Conservation (phyloP, 148 eudicot genomes). For the Spergularia bocconei region DNA sequence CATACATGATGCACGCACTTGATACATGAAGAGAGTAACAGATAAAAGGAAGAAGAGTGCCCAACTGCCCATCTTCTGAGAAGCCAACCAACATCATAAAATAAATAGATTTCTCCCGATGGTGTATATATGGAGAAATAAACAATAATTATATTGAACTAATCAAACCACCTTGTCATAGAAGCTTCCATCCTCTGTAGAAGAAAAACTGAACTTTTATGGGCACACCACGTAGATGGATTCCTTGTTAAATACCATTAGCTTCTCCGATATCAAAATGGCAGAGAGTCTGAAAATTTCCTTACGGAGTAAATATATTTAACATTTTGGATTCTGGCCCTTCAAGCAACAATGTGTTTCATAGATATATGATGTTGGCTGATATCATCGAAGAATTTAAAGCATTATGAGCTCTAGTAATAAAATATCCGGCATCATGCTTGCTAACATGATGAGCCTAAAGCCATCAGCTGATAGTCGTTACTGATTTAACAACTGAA, state of each 20-base stretch:
- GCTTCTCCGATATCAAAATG: slow-evolving; percentile 37
- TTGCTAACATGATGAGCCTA: slow-evolving; percentile 40
- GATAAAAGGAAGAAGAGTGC: slow-evolving; percentile 38
- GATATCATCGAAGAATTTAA: slow-evolving; percentile 38
- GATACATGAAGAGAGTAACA: slow-evolving; percentile 39
- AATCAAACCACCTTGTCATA: slow-evolving; percentile 26
- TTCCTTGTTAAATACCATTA: slow-evolving; percentile 35
- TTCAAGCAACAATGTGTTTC: slow-evolving; percentile 41
- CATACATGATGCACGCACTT: slow-evolving; percentile 49
- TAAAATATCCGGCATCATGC: slow-evolving; percentile 44
- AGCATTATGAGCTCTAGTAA: slow-evolving; percentile 48
- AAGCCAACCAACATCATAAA: slow-evolving; percentile 35
- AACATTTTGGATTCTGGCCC: slow-evolving; percentile 34
- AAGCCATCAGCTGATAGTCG: slow-evolving; percentile 43
- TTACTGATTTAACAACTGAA: slow-evolving; percentile 33
- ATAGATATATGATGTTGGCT: slow-evolving; percentile 36
- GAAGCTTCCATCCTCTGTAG: slow-evolving; percentile 22
- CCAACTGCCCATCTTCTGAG: slow-evolving; percentile 37
- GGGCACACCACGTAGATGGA: slow-evolving; percentile 34
- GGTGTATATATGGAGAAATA: slow-evolving; percentile 31
- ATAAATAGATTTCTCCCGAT: slow-evolving; percentile 34
- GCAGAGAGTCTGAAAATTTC: slow-evolving; percentile 35
- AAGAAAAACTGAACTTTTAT: slow-evolving; percentile 30
- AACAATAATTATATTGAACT: slow-evolving; percentile 32
- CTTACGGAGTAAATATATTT: slow-evolving; percentile 20